phyloP scores from a whole-genome alignment of 805 yeast species.

The Kluyveromyces lactis region DNA sequence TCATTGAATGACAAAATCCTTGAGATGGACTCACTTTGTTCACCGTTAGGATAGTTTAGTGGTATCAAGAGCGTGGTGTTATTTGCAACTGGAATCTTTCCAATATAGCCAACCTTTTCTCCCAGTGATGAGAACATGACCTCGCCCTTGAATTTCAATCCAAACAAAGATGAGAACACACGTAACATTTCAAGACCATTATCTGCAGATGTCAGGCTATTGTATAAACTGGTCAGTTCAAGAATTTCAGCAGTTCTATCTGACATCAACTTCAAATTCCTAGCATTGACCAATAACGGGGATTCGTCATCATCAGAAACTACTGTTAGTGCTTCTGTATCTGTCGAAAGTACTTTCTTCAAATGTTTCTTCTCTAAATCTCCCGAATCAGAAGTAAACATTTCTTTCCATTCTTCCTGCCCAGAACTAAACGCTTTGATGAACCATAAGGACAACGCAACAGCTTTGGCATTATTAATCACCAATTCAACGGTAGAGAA shows the following conservation, averaged over 20 bases:
- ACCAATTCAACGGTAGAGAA: slow-evolving; percentile 8
- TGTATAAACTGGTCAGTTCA: slow-evolving; percentile 45
- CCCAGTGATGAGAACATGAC: slow-evolving; percentile 24
- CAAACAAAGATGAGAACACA: slow-evolving; percentile 30
- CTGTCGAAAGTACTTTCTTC: slow-evolving; percentile 11
- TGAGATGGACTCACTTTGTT: slow-evolving; percentile 2
- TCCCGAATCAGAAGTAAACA: neutral
- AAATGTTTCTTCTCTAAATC: slow-evolving; percentile 20
- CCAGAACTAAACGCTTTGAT: slow-evolving; percentile 18
- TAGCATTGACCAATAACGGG: slow-evolving; percentile 37
- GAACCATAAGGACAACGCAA: slow-evolving; percentile 4
- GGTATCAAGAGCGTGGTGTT: slow-evolving; percentile 20
- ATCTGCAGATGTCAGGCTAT: slow-evolving; percentile 19
- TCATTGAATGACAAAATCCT: slow-evolving; percentile 24
- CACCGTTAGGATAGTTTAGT: slow-evolving; percentile 21
- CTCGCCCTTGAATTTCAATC: slow-evolving; percentile 66
- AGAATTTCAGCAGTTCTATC: slow-evolving; percentile 63
- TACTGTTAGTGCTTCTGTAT: slow-evolving; percentile 4
- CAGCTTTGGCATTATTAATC: slow-evolving; percentile 3
- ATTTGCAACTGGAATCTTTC: slow-evolving; percentile 9
- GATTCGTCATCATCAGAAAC: slow-evolving; percentile 9
- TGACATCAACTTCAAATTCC: slow-evolving; percentile 48
- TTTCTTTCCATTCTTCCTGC: slow-evolving; percentile 6
- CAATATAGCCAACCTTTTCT: slow-evolving; percentile 22
- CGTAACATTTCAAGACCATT: slow-evolving; percentile 29